These are phyloP conservation scores for Funneliformis caledonium DNA, from an alignment of 371 early-diverging fungal species.

Conservation along the genomic window DNA sequence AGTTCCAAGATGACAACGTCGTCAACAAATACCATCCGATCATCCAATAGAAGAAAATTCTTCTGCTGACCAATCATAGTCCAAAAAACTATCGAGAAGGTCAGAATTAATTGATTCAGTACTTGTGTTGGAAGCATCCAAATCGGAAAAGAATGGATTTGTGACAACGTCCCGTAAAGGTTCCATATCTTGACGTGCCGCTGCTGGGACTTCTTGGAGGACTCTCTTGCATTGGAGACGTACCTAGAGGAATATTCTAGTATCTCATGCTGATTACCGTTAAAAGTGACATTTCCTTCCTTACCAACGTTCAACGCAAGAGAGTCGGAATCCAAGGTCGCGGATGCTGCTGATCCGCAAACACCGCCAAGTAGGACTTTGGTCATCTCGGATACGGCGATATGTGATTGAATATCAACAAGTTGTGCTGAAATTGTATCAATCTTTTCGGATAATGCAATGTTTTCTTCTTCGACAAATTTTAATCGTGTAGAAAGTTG, in stretches of 20 bases:
- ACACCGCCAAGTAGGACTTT: slow-evolving; percentile 40
- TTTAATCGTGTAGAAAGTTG: slow-evolving; percentile 65
- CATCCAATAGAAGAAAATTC: slow-evolving; percentile 13
- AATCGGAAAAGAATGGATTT: slow-evolving; percentile 31
- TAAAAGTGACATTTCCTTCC: background rate
- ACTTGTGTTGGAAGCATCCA: slow-evolving; percentile 13
- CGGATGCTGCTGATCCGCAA: slow-evolving; percentile 40
- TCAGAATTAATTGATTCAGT: slow-evolving; percentile 37
- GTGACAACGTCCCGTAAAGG: slow-evolving; percentile 39
- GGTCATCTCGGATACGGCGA: slow-evolving; percentile 35
- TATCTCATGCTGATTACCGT: background rate
- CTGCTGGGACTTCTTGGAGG: slow-evolving; percentile 41
- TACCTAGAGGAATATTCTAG: slow-evolving; percentile 16
- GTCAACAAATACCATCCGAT: slow-evolving; percentile 35
- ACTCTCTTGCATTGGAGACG: background rate
- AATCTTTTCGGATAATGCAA: slow-evolving; percentile 28
- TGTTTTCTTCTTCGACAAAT: slow-evolving; percentile 66
- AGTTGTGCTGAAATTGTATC: slow-evolving; percentile 25
- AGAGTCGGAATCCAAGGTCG: slow-evolving; percentile 36
- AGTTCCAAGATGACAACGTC: slow-evolving; percentile 40
- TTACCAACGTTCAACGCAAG: slow-evolving; percentile 20
- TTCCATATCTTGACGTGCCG: slow-evolving; percentile 36
- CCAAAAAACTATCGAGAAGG: slow-evolving; percentile 37
- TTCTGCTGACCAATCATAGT: slow-evolving; percentile 34
- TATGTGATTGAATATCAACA: slow-evolving; percentile 30